These are phyloP conservation scores for Tylopilus rubrobrunneus DNA, from an alignment of 768 basidiomycete species.

Conservation along the genomic window DNA sequence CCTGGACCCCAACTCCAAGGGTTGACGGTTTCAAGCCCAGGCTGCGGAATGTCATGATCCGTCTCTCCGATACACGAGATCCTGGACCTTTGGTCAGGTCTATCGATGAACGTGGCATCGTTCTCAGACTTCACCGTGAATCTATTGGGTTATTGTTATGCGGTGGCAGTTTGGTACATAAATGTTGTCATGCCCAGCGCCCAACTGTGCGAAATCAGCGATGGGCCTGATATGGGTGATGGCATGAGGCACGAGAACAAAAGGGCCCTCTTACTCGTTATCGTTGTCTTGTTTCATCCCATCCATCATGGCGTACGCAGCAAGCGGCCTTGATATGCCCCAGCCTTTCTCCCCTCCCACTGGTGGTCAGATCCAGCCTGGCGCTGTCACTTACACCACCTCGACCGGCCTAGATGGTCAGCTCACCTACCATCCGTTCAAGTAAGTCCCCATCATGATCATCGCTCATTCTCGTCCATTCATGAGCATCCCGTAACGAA, in stretches of 20 bases:
- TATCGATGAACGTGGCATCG: background rate
- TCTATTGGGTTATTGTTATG: background rate
- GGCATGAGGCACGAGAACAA: constrained; percentile 30
- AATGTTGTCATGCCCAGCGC: background rate
- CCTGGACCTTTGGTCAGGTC: background rate
- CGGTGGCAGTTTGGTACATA: background rate
- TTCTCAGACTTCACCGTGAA: background rate
- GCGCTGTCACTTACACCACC: constrained; percentile 73
- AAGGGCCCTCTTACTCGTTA: constrained; percentile 10
- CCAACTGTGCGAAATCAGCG: constrained; percentile 19
- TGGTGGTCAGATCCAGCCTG: constrained; percentile 51
- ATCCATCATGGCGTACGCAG: constrained; percentile 14
- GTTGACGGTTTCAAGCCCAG: background rate
- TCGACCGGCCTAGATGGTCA: constrained; percentile 58
- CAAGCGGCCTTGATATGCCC: constrained; percentile 26
- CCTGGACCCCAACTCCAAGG: constrained; percentile 8
- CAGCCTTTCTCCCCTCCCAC: constrained; percentile 29
- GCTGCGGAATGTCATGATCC: background rate
- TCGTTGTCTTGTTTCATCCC: constrained; percentile 11
- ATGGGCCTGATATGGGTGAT: constrained; percentile 31
- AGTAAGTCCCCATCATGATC: constrained; percentile 38
- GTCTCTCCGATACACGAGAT: background rate
- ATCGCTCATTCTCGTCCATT: constrained; percentile 5
- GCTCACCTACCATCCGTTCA: constrained; percentile 69
- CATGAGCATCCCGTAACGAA: constrained; percentile 15